Evolutionary conservation across 148 eudicot genomes (phyloP).

Genomic region (Nyssa sinensis): DNA sequence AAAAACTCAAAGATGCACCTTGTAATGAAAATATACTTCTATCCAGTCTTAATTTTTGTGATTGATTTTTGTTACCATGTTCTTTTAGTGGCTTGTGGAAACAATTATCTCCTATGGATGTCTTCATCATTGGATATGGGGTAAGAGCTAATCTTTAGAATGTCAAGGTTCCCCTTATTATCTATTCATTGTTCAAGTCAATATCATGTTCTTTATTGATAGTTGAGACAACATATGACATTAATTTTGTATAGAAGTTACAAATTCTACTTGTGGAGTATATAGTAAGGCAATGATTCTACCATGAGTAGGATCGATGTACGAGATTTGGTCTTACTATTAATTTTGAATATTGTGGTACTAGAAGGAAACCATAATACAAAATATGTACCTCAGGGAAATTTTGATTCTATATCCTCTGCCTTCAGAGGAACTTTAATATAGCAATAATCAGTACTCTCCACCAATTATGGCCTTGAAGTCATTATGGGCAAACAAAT

Average conservation of each 20-base stretch:
- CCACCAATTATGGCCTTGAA: background rate
- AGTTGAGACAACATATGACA: background rate
- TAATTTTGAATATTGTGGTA: background rate
- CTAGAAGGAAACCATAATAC: no score
- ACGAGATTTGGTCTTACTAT: background rate
- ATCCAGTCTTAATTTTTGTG: constrained; percentile 1
- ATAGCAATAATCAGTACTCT: background rate
- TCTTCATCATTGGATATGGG: constrained; percentile 94
- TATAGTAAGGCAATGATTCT: background rate
- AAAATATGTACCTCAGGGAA: background rate
- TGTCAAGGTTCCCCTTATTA: background rate
- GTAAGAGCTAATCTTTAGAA: constrained; percentile 49
- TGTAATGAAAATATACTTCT: background rate
- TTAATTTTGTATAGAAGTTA: background rate
- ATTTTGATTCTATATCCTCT: constrained; percentile 1
- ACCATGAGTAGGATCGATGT: background rate
- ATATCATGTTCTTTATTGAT: background rate
- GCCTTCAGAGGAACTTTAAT: background rate
- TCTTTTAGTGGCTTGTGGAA: constrained; percentile 78
- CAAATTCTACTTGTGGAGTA: background rate
- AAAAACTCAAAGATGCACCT: background rate
- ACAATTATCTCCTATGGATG: constrained; percentile 70
- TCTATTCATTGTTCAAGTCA: background rate
- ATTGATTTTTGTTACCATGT: constrained; percentile 9
- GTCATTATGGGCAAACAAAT: background rate